Percentiles rank a stretch among this genome's conserved stretches.
Evolutionary conservation across 1,284 basidiomycete species (phyloP).

Genomic region (Tylopilus orsonianus): DNA sequence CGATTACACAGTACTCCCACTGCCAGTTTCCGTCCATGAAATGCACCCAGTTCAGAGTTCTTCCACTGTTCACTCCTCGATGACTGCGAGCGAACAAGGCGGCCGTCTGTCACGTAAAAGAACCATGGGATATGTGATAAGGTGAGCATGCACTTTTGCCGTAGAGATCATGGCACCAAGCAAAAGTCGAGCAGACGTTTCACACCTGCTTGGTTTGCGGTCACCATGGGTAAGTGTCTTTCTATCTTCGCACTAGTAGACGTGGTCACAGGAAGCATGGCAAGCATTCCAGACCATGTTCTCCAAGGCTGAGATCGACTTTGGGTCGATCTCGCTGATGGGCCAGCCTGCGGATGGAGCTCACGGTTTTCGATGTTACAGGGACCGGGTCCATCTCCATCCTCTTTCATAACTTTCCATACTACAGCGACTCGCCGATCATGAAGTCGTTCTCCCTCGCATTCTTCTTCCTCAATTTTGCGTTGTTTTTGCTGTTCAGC

Average conservation of each 20-base stretch:
- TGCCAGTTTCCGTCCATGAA: background rate
- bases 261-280: background rate
- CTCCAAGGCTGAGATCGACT: background rate
- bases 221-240: slow-evolving; percentile 48
- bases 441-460: slow-evolving; percentile 48
- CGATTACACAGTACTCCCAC: too few species aligned
- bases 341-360: background rate
- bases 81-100: background rate
- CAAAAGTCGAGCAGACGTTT: slow-evolving; percentile 34
- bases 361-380: slow-evolving; percentile 23
- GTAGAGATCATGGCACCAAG: background rate
- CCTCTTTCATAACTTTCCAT: slow-evolving; percentile 55
- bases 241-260: background rate
- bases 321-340: background rate
- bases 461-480: slow-evolving; percentile 68
- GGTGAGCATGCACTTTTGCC: slow-evolving; percentile 14
- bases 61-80: background rate
- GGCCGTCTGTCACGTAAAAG: slow-evolving; percentile 7
- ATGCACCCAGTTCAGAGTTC: background rate
- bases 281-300: background rate
- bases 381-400: slow-evolving; percentile 58
- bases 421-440: slow-evolving; percentile 39
- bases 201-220: slow-evolving; percentile 52
- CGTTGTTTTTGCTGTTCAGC: slow-evolving; percentile 61
- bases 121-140: slow-evolving; percentile 23